Percentiles rank a stretch among this genome's conserved stretches.
phyloP scores from a whole-genome alignment of 208 protist genomes.

The Leishmania guyanensis region DNA sequence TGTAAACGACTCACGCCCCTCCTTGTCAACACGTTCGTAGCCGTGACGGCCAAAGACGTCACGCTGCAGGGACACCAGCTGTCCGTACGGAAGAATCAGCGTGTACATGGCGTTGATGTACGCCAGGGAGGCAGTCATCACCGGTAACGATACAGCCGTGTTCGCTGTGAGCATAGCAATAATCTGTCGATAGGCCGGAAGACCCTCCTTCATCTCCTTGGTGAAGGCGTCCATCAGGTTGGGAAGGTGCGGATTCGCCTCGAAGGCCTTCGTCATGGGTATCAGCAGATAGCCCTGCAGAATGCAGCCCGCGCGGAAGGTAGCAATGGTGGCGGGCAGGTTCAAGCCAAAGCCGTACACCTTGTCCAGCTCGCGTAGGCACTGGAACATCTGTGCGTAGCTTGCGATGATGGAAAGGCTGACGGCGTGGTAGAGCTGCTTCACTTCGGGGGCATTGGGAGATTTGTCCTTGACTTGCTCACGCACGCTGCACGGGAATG shows the following conservation, averaged over 20 bases:
- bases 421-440: constrained; percentile 80
- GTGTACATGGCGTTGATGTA: constrained; percentile 91
- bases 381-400: constrained; percentile 95
- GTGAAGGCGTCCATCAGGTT: constrained; percentile 89
- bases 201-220: constrained; percentile 74
- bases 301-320: constrained; percentile 92
- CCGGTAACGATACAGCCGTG: constrained; percentile 70
- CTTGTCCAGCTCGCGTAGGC: constrained; percentile 88
- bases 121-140: constrained; percentile 71
- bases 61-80: constrained; percentile 92
- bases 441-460: constrained; percentile 54
- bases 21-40: constrained; percentile 87
- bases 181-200: constrained; percentile 73
- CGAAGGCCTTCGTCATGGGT: constrained; percentile 91
- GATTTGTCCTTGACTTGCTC: constrained; percentile 47
- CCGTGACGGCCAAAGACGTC: constrained; percentile 92
- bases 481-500: constrained; percentile 26
- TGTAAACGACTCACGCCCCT: constrained; percentile 73
- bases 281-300: constrained; percentile 86
- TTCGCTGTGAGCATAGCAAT: constrained; percentile 50
- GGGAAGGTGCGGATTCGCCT: constrained; percentile 81
- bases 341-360: constrained; percentile 88
- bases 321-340: constrained; percentile 89
- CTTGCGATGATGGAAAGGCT: constrained; percentile 84
- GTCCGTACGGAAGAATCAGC: constrained; percentile 73